These are phyloP conservation scores for Fraxinus sp. DNA, from an alignment of 305 asterid genomes.

Conservation along the genomic window DNA sequence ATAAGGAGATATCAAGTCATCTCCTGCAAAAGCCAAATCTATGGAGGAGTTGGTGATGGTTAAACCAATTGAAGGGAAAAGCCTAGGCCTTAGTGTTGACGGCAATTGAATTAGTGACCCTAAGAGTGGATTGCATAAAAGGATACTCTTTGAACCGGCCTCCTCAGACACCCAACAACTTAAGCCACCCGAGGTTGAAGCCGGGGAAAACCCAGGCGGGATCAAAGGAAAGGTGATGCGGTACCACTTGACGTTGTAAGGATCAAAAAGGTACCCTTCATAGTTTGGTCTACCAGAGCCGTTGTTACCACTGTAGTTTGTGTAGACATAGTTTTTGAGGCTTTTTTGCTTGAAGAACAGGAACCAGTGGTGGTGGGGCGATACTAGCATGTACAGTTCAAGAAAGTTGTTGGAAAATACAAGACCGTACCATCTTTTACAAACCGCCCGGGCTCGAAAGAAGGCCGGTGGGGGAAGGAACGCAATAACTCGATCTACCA, in stretches of 20 bases:
- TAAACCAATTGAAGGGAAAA: slow-evolving; percentile 74
- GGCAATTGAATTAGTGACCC: slow-evolving; percentile 64
- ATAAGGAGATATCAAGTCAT: slow-evolving; percentile 80
- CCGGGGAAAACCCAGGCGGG: slow-evolving; percentile 74
- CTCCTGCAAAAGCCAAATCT: slow-evolving; percentile 83
- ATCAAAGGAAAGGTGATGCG: slow-evolving; percentile 54
- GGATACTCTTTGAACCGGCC: slow-evolving; percentile 71
- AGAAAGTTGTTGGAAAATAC: slow-evolving; percentile 63
- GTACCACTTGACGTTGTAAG: slow-evolving; percentile 56
- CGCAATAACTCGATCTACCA: slow-evolving; percentile 69
- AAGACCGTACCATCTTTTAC: slow-evolving; percentile 81
- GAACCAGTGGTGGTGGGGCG: slow-evolving; percentile 63
- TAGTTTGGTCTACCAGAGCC: slow-evolving; percentile 3
- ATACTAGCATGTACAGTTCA: slow-evolving; percentile 57
- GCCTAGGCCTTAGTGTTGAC: slow-evolving; percentile 76
- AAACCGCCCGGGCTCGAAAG: slow-evolving; percentile 73
- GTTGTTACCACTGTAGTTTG: slow-evolving; percentile 14
- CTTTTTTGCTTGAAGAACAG: slow-evolving; percentile 64
- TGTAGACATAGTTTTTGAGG: slow-evolving; percentile 46
- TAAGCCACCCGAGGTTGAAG: slow-evolving; percentile 69
- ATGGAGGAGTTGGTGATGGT: slow-evolving; percentile 59
- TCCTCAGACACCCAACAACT: slow-evolving; percentile 80
- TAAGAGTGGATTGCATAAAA: slow-evolving; percentile 62
- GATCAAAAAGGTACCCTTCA: slow-evolving; percentile 75
- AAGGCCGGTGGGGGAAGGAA: slow-evolving; percentile 83